Evolutionary conservation across 345 rosid genomes (phyloP).

Genomic region (Melastoma malabathricum): DNA sequence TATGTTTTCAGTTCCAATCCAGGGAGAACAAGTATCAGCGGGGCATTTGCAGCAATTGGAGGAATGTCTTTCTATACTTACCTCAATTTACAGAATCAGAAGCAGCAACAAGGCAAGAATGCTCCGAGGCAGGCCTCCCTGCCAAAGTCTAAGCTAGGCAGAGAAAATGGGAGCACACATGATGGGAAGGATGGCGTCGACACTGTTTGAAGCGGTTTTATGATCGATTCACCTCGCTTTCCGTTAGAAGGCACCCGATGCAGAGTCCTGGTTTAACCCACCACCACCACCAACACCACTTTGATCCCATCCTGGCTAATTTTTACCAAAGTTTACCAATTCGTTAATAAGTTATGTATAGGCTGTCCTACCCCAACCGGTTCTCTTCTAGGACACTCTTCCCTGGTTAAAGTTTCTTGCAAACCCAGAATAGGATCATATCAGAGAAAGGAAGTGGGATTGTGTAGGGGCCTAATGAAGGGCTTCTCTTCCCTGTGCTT

Average conservation of each 20-base stretch:
- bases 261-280: neutral
- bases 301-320: no score
- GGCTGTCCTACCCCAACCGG: no score
- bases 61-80: slow-evolving; percentile 56
- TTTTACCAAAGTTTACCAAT: no score
- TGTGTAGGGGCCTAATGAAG: no score
- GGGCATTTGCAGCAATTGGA: slow-evolving; percentile 52
- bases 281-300: neutral
- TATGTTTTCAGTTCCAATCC: slow-evolving; percentile 55
- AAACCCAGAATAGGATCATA: no score
- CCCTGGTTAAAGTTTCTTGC: no score
- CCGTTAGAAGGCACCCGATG: neutral
- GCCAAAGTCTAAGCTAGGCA: slow-evolving; percentile 36
- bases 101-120: slow-evolving; percentile 24
- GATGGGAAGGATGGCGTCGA: slow-evolving; percentile 14
- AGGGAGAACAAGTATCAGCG: slow-evolving; percentile 40
- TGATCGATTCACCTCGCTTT: neutral
- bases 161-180: slow-evolving; percentile 26
- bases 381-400: no score
- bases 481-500: no score
- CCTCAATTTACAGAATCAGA: slow-evolving; percentile 28
- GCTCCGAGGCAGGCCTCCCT: slow-evolving; percentile 11
- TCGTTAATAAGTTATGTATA: no score
- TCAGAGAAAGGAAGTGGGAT: no score
- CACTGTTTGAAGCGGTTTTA: slow-evolving; percentile 2